Evolutionary conservation across 2,329 filamentous ascomycete species (phyloP).

Genomic region (Bipolaris zeicola): DNA sequence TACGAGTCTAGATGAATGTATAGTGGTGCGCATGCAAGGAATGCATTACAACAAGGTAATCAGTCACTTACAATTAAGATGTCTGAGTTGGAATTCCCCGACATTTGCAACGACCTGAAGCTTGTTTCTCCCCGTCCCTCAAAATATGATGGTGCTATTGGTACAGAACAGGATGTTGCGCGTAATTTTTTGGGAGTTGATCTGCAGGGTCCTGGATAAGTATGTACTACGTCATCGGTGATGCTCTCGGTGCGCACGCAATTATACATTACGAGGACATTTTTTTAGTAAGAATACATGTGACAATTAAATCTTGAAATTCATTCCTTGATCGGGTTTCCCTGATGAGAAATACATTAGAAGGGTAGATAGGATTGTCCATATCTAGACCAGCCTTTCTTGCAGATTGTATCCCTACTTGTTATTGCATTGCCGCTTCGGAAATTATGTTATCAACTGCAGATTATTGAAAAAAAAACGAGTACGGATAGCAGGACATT

Average conservation of each 20-base stretch:
- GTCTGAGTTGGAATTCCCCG: not conserved
- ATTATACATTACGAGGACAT: not conserved
- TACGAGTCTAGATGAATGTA: not conserved
- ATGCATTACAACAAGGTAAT: not conserved
- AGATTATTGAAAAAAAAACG: no score
- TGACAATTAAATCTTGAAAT: not conserved
- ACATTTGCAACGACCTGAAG: not conserved
- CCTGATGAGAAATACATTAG: not conserved
- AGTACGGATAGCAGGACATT: no score
- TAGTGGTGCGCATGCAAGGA: no score
- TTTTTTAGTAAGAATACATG: not conserved
- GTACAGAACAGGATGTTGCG: not conserved
- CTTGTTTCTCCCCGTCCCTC: not conserved
- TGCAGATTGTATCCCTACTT: no score
- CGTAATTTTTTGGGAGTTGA: not conserved
- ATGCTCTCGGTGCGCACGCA: not conserved
- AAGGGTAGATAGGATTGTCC: not conserved
- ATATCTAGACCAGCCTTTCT: no score
- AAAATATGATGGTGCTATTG: not conserved
- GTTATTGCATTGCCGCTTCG: no score
- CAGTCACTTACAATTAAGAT: not conserved
- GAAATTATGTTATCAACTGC: no score
- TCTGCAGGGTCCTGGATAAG: not conserved
- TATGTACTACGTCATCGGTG: conserved; percentile 3
- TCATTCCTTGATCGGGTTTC: not conserved